phyloP scores from a whole-genome alignment of 1,284 basidiomycete genomes.

The Moesziomyces aphidis region DNA sequence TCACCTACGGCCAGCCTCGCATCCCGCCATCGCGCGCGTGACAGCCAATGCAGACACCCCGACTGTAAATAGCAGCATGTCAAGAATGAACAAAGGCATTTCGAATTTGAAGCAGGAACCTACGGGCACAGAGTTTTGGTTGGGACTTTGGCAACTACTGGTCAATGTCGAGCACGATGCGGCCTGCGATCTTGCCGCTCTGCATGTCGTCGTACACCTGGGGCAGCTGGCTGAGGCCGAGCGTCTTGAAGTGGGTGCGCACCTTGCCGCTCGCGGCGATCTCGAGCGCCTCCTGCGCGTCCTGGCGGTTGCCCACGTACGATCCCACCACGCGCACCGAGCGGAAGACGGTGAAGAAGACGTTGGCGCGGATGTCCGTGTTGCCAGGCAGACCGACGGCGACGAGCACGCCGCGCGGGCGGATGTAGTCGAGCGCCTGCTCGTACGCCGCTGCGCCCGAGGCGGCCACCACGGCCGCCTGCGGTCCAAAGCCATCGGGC shows the following conservation, averaged over 20 bases:
- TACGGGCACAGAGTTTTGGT: too few relatives aligned
- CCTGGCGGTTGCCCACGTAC: slow-evolving; percentile 75
- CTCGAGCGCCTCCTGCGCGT: slow-evolving; percentile 72
- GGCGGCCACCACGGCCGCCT: slow-evolving; percentile 71
- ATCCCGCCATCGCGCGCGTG: too few relatives aligned
- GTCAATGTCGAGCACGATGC: slow-evolving; percentile 74
- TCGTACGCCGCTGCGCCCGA: slow-evolving; percentile 74
- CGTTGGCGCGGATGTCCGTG: slow-evolving; percentile 75
- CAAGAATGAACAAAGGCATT: too few relatives aligned
- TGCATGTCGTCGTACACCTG: slow-evolving; percentile 73
- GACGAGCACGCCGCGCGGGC: slow-evolving; percentile 77
- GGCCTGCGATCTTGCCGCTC: slow-evolving; percentile 74
- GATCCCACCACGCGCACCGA: slow-evolving; percentile 78
- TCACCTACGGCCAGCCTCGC: too few relatives aligned
- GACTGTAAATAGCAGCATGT: too few relatives aligned
- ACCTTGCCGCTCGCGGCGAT: slow-evolving; percentile 79
- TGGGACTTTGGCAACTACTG: slow-evolving; percentile 13
- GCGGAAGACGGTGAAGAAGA: slow-evolving; percentile 75
- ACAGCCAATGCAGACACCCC: too few relatives aligned
- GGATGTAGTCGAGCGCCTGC: slow-evolving; percentile 74
- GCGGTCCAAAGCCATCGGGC: slow-evolving; percentile 77
- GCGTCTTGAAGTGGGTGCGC: slow-evolving; percentile 73
- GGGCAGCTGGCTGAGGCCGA: slow-evolving; percentile 73
- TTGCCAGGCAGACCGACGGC: slow-evolving; percentile 79
- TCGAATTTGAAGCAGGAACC: too few relatives aligned